Conservation (phyloP, 129 eudicot species). For the Flaveria bidentis region DNA sequence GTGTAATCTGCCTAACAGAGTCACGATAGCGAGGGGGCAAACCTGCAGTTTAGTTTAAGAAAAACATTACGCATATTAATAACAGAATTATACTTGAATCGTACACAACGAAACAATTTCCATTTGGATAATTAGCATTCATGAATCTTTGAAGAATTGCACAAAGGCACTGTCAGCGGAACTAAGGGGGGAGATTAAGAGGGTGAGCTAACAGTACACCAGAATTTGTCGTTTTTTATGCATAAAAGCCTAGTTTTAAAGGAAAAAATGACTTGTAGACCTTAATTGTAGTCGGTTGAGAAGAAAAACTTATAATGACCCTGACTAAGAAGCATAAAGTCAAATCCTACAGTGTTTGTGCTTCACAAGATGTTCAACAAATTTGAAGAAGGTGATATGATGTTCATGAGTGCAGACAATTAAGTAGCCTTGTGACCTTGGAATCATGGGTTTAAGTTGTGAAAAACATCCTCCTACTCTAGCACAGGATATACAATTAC, state of each 20-base stretch:
- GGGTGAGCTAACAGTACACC: too few relatives aligned
- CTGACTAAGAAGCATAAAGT: background rate
- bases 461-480: too few relatives aligned
- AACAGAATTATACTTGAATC: background rate
- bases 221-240: too few relatives aligned
- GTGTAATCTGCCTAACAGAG: conserved; percentile 94
- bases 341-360: background rate
- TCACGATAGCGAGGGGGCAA: conserved; percentile 95
- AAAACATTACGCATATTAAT: background rate
- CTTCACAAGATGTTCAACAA: background rate
- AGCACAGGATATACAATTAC: too few relatives aligned
- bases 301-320: too few relatives aligned
- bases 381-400: background rate
- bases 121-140: background rate
- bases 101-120: background rate
- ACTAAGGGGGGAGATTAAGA: too few relatives aligned
- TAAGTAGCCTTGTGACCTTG: too few relatives aligned
- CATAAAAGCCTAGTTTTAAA: too few relatives aligned
- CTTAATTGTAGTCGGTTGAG: too few relatives aligned
- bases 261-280: too few relatives aligned
- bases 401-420: background rate
- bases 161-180: background rate
- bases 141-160: background rate
- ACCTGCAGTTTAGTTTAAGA: conserved; percentile 45
- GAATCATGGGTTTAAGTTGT: too few relatives aligned